phyloP scores from a whole-genome alignment of 2,329 filamentous ascomycete species.

The Ophiostoma perfectum region DNA sequence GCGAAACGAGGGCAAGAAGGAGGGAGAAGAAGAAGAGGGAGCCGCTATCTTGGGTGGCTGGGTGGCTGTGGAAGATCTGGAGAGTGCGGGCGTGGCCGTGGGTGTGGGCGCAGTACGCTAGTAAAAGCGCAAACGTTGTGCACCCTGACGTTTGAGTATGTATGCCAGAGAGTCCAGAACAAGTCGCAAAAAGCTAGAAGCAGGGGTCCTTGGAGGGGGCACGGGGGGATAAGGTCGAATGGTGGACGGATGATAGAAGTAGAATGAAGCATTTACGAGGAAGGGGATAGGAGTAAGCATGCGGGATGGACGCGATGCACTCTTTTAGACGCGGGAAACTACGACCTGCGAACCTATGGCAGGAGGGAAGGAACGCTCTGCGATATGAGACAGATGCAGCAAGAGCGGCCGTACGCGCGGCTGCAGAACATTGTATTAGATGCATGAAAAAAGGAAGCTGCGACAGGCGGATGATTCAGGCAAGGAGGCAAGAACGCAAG shows the following conservation, averaged over 20 bases:
- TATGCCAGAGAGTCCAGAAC: background rate
- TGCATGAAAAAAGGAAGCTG: background rate
- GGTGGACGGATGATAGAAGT: background rate
- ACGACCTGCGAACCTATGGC: background rate
- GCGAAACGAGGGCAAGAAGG: background rate
- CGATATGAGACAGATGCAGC: background rate
- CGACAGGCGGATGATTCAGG: background rate
- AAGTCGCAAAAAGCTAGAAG: background rate
- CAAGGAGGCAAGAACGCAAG: background rate
- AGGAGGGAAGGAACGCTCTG: conserved; percentile 1
- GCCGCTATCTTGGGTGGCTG: conserved; percentile 4
- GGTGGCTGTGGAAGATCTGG: conserved; percentile 6
- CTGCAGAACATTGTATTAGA: background rate
- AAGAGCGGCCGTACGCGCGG: background rate
- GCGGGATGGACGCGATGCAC: background rate
- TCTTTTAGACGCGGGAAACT: background rate
- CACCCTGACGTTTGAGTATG: background rate
- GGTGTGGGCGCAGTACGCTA: background rate
- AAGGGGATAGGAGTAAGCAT: background rate
- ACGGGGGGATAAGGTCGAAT: background rate
- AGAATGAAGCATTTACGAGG: background rate
- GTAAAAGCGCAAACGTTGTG: background rate
- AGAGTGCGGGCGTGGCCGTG: background rate
- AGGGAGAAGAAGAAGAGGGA: background rate
- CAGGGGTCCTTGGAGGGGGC: too few relatives aligned